Conservation (phyloP, 805 yeast genomes). For the Komagataella mondaviorum region DNA sequence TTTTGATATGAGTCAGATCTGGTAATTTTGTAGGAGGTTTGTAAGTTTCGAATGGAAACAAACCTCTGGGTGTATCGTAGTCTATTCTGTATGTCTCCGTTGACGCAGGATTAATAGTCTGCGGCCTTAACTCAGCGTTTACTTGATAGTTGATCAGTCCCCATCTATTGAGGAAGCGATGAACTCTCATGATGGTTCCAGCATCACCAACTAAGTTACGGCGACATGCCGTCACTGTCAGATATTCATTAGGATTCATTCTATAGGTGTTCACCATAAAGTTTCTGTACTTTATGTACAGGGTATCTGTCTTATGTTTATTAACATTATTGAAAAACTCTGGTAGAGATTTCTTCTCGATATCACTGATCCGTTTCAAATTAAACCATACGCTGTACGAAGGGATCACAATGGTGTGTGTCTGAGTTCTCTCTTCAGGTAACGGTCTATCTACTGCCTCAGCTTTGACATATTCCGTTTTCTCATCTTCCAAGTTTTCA, state of each 20-base stretch:
- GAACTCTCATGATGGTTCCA: constrained; percentile 75
- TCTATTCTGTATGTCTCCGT: constrained; percentile 67
- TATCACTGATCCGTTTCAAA: constrained; percentile 54
- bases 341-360: constrained; percentile 76
- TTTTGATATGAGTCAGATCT: constrained; percentile 15
- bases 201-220: constrained; percentile 88
- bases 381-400: constrained; percentile 84
- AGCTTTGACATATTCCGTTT: background rate
- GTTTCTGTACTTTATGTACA: constrained; percentile 72
- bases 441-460: constrained; percentile 4
- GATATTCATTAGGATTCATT: constrained; percentile 77
- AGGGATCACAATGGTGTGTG: constrained; percentile 77
- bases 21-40: constrained; percentile 44
- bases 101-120: constrained; percentile 55
- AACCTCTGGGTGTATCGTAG: constrained; percentile 83
- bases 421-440: constrained; percentile 28
- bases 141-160: constrained; percentile 90
- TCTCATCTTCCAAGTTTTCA: background rate
- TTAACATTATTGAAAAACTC: constrained; percentile 60
- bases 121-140: constrained; percentile 62
- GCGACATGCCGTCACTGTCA: constrained; percentile 83
- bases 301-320: constrained; percentile 68
- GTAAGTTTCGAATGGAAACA: constrained; percentile 82
- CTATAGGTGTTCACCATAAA: constrained; percentile 84
- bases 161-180: constrained; percentile 78